Conservation (phyloP, 805 yeast genomes). For the Saccharomyces jurei region DNA sequence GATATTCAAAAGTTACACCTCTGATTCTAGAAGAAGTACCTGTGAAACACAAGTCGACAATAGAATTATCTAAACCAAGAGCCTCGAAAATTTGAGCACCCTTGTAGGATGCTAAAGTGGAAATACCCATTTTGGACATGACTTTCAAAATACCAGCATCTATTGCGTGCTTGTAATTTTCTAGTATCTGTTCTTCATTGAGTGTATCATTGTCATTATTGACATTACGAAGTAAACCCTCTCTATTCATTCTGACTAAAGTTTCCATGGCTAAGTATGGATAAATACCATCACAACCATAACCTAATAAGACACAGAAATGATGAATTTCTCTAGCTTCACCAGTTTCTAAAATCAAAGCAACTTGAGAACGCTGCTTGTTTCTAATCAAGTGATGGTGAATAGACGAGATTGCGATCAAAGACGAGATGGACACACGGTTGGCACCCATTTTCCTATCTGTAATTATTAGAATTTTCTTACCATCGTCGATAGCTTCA, state of each 20-base stretch:
- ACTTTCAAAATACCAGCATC: slow-evolving; percentile 92
- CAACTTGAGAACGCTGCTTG: slow-evolving; percentile 93
- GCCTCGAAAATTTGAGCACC: slow-evolving; percentile 99
- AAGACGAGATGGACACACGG: slow-evolving; percentile 74
- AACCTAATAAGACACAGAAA: slow-evolving; percentile 87
- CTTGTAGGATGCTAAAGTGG: slow-evolving; percentile 95
- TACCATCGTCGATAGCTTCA: slow-evolving; percentile 67
- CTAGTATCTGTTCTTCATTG: slow-evolving; percentile 51
- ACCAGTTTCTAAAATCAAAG: slow-evolving; percentile 84
- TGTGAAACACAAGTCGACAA: slow-evolving; percentile 89
- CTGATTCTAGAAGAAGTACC: slow-evolving; percentile 96
- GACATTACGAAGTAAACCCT: slow-evolving; percentile 54
- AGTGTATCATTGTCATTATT: slow-evolving; percentile 33
- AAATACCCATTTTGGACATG: slow-evolving; percentile 99
- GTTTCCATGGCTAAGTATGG: slow-evolving; percentile 93
- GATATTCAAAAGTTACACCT: slow-evolving; percentile 91
- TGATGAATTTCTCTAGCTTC: slow-evolving; percentile 98
- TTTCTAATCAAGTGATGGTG: slow-evolving; percentile 94
- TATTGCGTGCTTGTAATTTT: slow-evolving; percentile 74
- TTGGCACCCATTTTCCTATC: slow-evolving; percentile 56
- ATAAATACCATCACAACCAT: slow-evolving; percentile 94
- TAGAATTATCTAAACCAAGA: slow-evolving; percentile 89
- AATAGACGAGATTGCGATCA: slow-evolving; percentile 93
- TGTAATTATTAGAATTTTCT: slow-evolving; percentile 67
- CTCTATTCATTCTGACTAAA: slow-evolving; percentile 72